Evolutionary conservation across 768 basidiomycete species (phyloP).

Genomic region (Dioszegia aurantiaca): DNA sequence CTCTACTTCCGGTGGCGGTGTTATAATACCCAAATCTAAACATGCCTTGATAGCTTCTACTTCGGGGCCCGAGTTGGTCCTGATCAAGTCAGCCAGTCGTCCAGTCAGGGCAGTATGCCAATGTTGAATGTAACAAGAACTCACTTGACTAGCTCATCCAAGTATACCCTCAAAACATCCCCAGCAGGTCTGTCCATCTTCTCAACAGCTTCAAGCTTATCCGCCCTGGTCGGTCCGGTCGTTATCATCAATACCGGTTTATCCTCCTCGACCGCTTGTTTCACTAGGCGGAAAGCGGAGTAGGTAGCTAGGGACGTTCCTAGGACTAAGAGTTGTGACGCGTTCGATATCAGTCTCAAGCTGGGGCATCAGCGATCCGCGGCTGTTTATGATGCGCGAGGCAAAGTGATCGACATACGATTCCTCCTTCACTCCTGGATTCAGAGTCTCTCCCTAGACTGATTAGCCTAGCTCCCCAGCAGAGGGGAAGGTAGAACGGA

Average conservation of each 20-base stretch:
- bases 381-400: neutral
- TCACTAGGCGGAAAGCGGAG: slow-evolving; percentile 81
- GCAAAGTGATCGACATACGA: slow-evolving; percentile 61
- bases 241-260: slow-evolving; percentile 83
- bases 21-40: slow-evolving; percentile 42
- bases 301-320: slow-evolving; percentile 92
- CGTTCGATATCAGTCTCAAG: slow-evolving; percentile 5
- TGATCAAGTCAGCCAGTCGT: too few relatives aligned
- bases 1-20: slow-evolving; percentile 44
- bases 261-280: slow-evolving; percentile 68
- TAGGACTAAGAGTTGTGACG: slow-evolving; percentile 71
- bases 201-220: slow-evolving; percentile 62
- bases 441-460: slow-evolving; percentile 71
- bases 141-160: slow-evolving; percentile 45
- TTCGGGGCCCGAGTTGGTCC: slow-evolving; percentile 38
- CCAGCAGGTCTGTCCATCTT: slow-evolving; percentile 78
- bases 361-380: neutral
- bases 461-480: neutral
- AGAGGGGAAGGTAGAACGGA: too few relatives aligned
- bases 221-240: slow-evolving; percentile 83
- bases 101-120: too few relatives aligned
- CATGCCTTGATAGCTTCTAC: slow-evolving; percentile 34
- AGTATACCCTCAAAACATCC: slow-evolving; percentile 65
- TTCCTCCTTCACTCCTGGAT: slow-evolving; percentile 61
- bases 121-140: slow-evolving; percentile 12